Conservation (phyloP, 495 filamentous ascomycete species). For the Xylaria castorea region DNA sequence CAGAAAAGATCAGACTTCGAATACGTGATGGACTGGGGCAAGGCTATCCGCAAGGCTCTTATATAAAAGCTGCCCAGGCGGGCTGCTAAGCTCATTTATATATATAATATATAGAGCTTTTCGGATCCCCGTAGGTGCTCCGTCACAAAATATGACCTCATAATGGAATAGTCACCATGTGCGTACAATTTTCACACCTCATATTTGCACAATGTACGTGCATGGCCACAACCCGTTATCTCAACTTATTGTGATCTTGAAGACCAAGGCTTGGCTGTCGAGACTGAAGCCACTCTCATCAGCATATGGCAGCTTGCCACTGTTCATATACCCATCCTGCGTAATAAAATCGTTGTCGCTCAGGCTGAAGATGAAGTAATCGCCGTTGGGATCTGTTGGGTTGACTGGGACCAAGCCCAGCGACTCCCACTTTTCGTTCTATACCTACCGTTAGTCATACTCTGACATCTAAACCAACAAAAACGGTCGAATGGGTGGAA, state of each 20-base stretch:
- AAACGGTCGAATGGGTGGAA: background rate
- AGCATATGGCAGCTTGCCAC: constrained; percentile 64
- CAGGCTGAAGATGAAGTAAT: constrained; percentile 73
- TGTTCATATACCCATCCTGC: constrained; percentile 72
- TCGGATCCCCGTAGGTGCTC: no score
- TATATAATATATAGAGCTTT: no score
- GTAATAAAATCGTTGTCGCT: constrained; percentile 86
- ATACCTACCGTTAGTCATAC: background rate
- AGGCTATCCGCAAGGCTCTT: no score
- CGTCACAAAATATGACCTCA: no score
- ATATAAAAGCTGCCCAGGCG: no score
- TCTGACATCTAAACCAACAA: background rate
- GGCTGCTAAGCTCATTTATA: no score
- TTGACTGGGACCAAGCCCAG: constrained; percentile 70
- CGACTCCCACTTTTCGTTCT: constrained; percentile 85
- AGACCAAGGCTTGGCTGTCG: constrained; percentile 75
- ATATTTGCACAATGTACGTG: background rate
- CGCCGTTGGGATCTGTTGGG: constrained; percentile 50
- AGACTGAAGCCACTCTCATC: constrained; percentile 70
- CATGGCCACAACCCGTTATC: background rate
- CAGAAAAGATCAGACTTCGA: no score
- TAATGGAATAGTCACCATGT: background rate
- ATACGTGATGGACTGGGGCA: no score
- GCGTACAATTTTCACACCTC: background rate
- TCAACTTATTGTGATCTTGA: constrained; percentile 59